Base-by-base conservation (phyloP, 108 stramenopile species). In the Pseudonitzschia multiseries region DNA sequence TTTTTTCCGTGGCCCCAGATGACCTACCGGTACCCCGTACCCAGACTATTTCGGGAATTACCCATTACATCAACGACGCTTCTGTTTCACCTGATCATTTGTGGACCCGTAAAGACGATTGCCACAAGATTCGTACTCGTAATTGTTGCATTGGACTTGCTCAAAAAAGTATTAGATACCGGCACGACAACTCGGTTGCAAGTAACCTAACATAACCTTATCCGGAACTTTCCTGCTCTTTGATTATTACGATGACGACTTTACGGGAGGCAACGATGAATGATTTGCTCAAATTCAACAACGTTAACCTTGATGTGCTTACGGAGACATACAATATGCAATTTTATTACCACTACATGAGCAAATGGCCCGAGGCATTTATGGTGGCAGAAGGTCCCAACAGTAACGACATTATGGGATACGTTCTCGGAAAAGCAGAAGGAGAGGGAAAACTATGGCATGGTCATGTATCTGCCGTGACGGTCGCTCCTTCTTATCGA, bases 381-480 rank as follows among this genome's bases (percentile, higher is more conserved):
- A 64, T 61, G 40, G 93, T 91, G 15, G 93, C 91, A 17, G 92
- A 92, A 79, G 72, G 88, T 43, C 85, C 96, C 43, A 72, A 89
- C 61, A 56, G 24, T 22, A 81, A 84, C 28, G 69, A 69, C 0
- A 80, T 98, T 40, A 96, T 95, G 94, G 96, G 95, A 8, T 91
- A 92, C 73, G 83, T 87, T 68, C 71, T 96, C 44, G 96, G 94
- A 14, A 96, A 96, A 71, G 89, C 92, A 4, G 97, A 98, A 84
- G 99, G 99, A 24, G 85, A 90, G 17, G 96, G 74, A 18, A 82
- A 94, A 31, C 73, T 94, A 4, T 99, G 99, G 99, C 99, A 99
- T 75, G 99, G 98, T 0, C 98, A 99, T 74, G 99, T 99, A 15
- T 97, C 97, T 18, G 97, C 97, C 0, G 97, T 98, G 2, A 99